Evolutionary conservation across 2,329 filamentous ascomycete species (phyloP).

Genomic region (Geosmithia flava): DNA sequence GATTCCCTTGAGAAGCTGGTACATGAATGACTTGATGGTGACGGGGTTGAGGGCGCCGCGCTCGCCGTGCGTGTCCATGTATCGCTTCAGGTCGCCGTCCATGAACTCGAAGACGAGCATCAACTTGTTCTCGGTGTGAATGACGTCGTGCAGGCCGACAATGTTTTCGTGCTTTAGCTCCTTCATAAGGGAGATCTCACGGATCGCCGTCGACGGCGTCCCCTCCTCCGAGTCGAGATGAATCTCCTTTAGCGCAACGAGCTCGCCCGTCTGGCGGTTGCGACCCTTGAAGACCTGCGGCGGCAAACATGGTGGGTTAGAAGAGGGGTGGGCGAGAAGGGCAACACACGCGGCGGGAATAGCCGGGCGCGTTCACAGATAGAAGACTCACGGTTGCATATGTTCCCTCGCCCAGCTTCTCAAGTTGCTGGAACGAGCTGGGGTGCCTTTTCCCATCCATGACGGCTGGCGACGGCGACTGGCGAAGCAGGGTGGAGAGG

Average conservation of each 20-base stretch:
- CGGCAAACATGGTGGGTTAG: background rate
- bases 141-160: conserved; percentile 93
- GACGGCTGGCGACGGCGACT: conserved; percentile 6
- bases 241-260: conserved; percentile 96
- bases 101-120: conserved; percentile 99
- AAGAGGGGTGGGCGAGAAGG: background rate
- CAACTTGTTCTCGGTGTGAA: conserved; percentile 98
- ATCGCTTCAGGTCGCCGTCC: conserved; percentile 97
- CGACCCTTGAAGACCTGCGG: conserved; percentile 84
- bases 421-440: conserved; percentile 97
- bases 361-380: too few relatives aligned
- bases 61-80: conserved; percentile 92
- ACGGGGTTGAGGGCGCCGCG: conserved; percentile 76
- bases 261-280: conserved; percentile 91
- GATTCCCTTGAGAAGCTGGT: conserved; percentile 88
- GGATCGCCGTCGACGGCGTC: conserved; percentile 91
- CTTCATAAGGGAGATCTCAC: conserved; percentile 98
- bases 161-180: conserved; percentile 99
- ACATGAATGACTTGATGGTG: conserved; percentile 99
- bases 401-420: conserved; percentile 96
- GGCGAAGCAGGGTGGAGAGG: background rate
- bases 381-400: conserved; percentile 73
- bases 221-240: conserved; percentile 98
- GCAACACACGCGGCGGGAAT: conserved; percentile 2
- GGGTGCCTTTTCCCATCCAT: conserved; percentile 94